Conservation (phyloP, 495 filamentous ascomycete genomes). For the Hypoxylon trugodes region DNA sequence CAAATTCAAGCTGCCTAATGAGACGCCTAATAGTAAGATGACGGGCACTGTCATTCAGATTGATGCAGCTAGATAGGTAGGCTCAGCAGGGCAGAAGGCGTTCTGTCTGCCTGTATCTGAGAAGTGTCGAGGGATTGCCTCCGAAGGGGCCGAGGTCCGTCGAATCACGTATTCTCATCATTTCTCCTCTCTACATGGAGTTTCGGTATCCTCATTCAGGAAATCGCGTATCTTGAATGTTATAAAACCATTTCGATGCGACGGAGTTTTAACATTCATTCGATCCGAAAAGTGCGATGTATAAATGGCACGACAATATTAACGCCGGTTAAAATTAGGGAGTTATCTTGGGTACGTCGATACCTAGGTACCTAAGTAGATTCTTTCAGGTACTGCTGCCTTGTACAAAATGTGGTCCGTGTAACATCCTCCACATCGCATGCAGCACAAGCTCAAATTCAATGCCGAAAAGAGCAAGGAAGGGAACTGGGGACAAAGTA, state of each 20-base stretch:
- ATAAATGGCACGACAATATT: too few species aligned
- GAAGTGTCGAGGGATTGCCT: neutral
- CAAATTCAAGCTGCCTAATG: neutral
- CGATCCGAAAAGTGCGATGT: too few species aligned
- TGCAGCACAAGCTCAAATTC: constrained; percentile 36
- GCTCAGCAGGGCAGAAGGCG: neutral
- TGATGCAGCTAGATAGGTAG: too few species aligned
- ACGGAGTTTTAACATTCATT: too few species aligned
- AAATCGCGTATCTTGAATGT: too few species aligned
- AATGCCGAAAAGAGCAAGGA: constrained; percentile 36
- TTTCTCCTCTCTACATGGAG: too few species aligned
- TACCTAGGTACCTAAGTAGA: constrained; percentile 1
- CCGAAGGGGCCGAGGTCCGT: constrained; percentile 2
- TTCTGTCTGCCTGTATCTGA: neutral
- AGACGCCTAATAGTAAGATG: too few species aligned
- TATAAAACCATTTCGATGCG: too few species aligned
- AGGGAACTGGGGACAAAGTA: constrained; percentile 17
- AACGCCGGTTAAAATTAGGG: too few species aligned
- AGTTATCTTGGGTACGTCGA: too few species aligned
- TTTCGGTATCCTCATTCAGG: neutral
- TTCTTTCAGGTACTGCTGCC: neutral
- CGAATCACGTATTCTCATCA: too few species aligned
- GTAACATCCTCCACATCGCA: constrained; percentile 30
- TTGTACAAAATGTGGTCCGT: constrained; percentile 8
- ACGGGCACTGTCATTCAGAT: too few species aligned